Percentiles rank a stretch among this genome's conserved stretches.
Evolutionary conservation across 495 filamentous ascomycete genomes (phyloP).

Genomic region (Cenococcum geophilum): DNA sequence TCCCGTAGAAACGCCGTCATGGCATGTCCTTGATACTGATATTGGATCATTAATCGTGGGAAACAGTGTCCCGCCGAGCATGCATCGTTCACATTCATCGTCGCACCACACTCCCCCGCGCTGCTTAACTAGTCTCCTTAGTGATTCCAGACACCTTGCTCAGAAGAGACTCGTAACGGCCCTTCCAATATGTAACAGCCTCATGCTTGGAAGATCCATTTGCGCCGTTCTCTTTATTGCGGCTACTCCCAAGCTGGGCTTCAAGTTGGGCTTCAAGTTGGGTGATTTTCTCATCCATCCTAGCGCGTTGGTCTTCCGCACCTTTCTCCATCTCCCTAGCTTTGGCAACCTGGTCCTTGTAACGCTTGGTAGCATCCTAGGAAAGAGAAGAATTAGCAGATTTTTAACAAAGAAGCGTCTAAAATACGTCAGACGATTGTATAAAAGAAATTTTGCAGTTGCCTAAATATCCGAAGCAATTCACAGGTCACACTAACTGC

Average conservation of each 20-base stretch:
- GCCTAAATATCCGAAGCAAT: too few species aligned
- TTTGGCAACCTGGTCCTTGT: neutral
- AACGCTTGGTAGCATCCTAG: neutral
- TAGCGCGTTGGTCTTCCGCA: neutral
- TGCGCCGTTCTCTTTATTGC: neutral
- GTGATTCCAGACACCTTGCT: neutral
- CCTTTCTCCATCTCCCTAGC: neutral
- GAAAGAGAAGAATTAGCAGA: neutral
- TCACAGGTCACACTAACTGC: too few species aligned
- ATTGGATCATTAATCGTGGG: too few species aligned
- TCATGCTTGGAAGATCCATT: neutral
- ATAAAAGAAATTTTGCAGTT: too few species aligned
- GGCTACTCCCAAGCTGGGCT: neutral
- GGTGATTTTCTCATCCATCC: neutral
- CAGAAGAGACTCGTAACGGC: neutral
- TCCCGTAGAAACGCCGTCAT: too few species aligned
- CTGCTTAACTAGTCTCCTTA: too few species aligned
- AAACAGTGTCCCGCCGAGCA: too few species aligned
- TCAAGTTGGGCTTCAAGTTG: neutral
- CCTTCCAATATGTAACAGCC: neutral
- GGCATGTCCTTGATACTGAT: too few species aligned
- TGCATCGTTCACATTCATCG: too few species aligned
- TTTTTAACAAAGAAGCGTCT: too few species aligned
- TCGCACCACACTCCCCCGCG: too few species aligned
- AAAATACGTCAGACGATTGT: too few species aligned